Evolutionary conservation across 495 filamentous ascomycete species (phyloP), one percentile per base, ranked within the genome.

Genomic region (Neurospora pannonica): DNA sequence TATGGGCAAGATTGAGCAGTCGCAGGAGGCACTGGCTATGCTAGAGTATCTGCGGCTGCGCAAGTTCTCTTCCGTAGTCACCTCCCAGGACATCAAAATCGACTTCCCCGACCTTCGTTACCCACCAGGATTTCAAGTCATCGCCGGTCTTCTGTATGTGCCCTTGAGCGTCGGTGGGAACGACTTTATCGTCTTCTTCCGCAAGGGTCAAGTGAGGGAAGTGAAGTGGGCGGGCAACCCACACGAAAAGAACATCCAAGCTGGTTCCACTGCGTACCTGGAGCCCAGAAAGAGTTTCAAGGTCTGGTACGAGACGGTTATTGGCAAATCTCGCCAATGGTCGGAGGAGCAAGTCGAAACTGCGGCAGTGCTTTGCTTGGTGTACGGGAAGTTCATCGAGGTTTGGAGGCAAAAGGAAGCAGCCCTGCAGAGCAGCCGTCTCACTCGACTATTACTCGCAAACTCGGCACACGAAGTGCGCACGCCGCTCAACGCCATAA

Each of bases 381-480:
- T 97, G 2, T 98, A 97, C 75, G 94, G 83, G 43, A 84, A 86
- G 78, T 86, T 95, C 79, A 95, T 94, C 78, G 92, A 95, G 78
- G 95, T 97, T 9, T 97, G 95, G 95, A 85, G 93, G 73, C 93
- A 97, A 78, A 97, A 96, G 73, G 95, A 98, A 78, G 92, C 91
- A 1, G 92, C 92, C 5, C 81, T 97, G 78, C 91, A 97, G 74
- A 95, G 84, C 76, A 97, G 92, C 72, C 90, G 94, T 54, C 84
- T 98, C 21, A 97, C 93, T 3, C 86, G 89, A 70, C 83, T 98
- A 17, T 82, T 98, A 11, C 85, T 97, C 3, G 93, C 95, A 11
- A 97, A 98, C 78, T 97, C 94, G 1, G 95, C 95, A 0, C 95
- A 98, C 77, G 95, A 97, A 84, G 93, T 98, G 19, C 92, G 95